phyloP scores from a whole-genome alignment of 352 stramenopile genomes.

The Aphanomyces euteiches region DNA sequence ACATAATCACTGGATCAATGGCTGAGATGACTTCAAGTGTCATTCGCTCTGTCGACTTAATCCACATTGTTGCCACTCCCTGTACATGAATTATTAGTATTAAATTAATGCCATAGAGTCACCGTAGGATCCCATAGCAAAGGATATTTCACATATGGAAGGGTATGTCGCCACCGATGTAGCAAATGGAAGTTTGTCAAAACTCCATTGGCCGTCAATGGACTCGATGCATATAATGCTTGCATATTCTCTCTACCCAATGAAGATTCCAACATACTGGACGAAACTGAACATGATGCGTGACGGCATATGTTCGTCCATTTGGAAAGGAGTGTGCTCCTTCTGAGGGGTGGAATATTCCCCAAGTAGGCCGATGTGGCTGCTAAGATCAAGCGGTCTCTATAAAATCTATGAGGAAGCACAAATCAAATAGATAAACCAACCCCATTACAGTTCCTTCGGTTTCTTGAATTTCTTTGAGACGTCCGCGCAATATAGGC shows the following conservation, averaged over 20 bases:
- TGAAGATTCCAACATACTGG: slow-evolving; percentile 39
- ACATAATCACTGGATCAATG: slow-evolving; percentile 28
- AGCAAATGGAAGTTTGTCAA: slow-evolving; percentile 49
- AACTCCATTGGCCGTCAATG: slow-evolving; percentile 31
- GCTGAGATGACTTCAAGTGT: slow-evolving; percentile 24
- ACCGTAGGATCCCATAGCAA: slow-evolving; percentile 49
- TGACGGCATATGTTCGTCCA: slow-evolving; percentile 39
- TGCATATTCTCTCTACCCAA: slow-evolving; percentile 33
- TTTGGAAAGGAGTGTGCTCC: slow-evolving; percentile 28
- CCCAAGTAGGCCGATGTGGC: slow-evolving; percentile 18
- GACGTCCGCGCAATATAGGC: slow-evolving; percentile 9
- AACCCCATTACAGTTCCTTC: slow-evolving; percentile 14
- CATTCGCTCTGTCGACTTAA: slow-evolving; percentile 20
- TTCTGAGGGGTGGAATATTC: background rate
- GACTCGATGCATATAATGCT: slow-evolving; percentile 11
- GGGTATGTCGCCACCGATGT: slow-evolving; percentile 37
- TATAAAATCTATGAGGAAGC: background rate
- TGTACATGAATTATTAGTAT: background rate
- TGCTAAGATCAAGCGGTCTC: slow-evolving; percentile 18
- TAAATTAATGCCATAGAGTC: background rate
- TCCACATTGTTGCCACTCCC: slow-evolving; percentile 17
- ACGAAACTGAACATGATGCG: slow-evolving; percentile 25
- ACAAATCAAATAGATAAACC: background rate
- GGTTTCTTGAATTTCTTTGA: background rate
- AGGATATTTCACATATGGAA: slow-evolving; percentile 46